Conservation (phyloP, 148 eudicot species). For the Cornus florida region DNA sequence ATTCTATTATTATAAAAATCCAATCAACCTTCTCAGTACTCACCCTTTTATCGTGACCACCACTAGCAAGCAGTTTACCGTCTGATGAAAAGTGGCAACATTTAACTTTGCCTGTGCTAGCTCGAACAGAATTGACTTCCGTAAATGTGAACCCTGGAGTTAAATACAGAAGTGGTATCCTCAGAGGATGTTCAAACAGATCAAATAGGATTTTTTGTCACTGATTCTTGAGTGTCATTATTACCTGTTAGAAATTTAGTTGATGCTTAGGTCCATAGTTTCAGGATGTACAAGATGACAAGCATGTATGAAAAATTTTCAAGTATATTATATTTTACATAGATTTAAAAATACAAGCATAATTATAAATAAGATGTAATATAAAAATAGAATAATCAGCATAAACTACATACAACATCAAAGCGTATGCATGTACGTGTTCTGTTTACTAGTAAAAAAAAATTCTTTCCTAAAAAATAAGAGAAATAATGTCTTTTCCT, state of each 20-base stretch:
- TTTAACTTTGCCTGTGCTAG: conserved; percentile 71
- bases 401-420: neutral
- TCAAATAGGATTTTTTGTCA: neutral
- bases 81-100: conserved; percentile 95
- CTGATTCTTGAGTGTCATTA: neutral
- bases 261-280: neutral
- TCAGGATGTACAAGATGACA: too few relatives aligned
- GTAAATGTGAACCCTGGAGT: conserved; percentile 76
- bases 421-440: neutral
- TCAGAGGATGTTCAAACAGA: conserved; percentile 9
- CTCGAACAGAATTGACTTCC: conserved; percentile 76
- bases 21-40: neutral
- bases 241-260: neutral
- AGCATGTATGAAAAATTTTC: neutral
- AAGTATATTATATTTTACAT: neutral
- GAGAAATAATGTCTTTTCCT: neutral
- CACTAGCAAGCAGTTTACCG: conserved; percentile 93
- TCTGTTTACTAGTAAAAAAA: neutral
- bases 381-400: neutral
- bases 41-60: conserved; percentile 94
- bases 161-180: neutral
- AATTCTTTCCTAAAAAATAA: too few relatives aligned
- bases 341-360: neutral
- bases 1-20: neutral
- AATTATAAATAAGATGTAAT: neutral